Evolutionary conservation across 2,329 filamentous ascomycete species (phyloP).

Genomic region (Fonsecaea multimorphosa): DNA sequence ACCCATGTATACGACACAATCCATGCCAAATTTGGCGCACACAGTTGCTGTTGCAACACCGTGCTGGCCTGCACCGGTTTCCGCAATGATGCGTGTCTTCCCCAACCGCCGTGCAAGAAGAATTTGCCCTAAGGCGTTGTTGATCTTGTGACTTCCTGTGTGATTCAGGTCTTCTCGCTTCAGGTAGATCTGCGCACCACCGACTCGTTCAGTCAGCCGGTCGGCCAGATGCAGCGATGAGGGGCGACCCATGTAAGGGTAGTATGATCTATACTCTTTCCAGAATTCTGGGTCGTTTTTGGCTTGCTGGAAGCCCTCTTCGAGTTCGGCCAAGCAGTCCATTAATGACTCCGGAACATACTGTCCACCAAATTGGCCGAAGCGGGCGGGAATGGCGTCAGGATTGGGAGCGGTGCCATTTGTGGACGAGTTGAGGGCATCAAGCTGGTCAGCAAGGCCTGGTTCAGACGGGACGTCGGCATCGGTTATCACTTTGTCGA

Average conservation of each 20-base stretch:
- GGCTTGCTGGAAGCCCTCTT: slow-evolving; percentile 87
- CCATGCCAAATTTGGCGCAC: slow-evolving; percentile 97
- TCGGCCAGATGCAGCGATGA: slow-evolving; percentile 90
- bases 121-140: slow-evolving; percentile 94
- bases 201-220: slow-evolving; percentile 83
- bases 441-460: slow-evolving; percentile 80
- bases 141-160: slow-evolving; percentile 98
- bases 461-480: slow-evolving; percentile 62
- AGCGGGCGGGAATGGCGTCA: slow-evolving; percentile 76
- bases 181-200: slow-evolving; percentile 94
- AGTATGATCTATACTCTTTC: slow-evolving; percentile 95
- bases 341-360: slow-evolving; percentile 98
- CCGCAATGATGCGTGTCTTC: slow-evolving; percentile 96
- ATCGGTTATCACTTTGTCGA: slow-evolving; percentile 71
- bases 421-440: slow-evolving; percentile 71
- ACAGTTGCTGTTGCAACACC: slow-evolving; percentile 97
- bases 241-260: slow-evolving; percentile 95
- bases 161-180: slow-evolving; percentile 98
- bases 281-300: slow-evolving; percentile 90
- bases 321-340: slow-evolving; percentile 91
- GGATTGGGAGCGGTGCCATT: slow-evolving; percentile 51
- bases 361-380: slow-evolving; percentile 95
- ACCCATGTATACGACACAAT: slow-evolving; percentile 98
- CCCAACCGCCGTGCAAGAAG: slow-evolving; percentile 83
- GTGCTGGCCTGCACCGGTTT: slow-evolving; percentile 96